Evolutionary conservation across 2,329 filamentous ascomycete genomes (phyloP).

Genomic region (Trichoderma simmonsii): DNA sequence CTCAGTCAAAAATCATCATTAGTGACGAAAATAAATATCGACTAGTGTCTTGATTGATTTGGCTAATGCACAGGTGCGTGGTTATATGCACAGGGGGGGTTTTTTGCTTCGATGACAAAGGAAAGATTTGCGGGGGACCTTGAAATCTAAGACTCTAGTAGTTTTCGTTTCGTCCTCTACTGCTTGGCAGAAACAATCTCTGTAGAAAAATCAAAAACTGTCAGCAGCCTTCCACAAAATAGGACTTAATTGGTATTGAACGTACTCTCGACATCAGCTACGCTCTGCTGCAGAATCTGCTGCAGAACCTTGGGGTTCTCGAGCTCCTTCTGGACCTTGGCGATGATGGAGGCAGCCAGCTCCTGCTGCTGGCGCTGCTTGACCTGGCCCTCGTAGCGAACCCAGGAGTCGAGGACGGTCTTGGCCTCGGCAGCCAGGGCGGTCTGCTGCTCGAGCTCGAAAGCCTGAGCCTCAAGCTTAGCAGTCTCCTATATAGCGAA

Average conservation of each 20-base stretch:
- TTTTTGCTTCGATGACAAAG: slow-evolving; percentile 43
- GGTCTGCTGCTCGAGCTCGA: slow-evolving; percentile 95
- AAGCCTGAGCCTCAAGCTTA: slow-evolving; percentile 90
- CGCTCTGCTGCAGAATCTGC: slow-evolving; percentile 96
- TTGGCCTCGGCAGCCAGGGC: slow-evolving; percentile 91
- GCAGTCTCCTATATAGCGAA: slow-evolving; percentile 74
- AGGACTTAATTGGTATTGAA: too few relatives aligned
- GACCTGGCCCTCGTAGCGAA: slow-evolving; percentile 96
- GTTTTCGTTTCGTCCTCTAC: slow-evolving; percentile 45
- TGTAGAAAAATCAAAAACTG: slow-evolving; percentile 29
- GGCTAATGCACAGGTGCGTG: slow-evolving; percentile 61
- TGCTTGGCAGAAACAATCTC: slow-evolving; percentile 63
- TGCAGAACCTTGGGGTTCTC: slow-evolving; percentile 96
- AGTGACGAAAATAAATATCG: slow-evolving; percentile 6
- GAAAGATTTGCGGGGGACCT: slow-evolving; percentile 40
- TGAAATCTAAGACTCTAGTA: slow-evolving; percentile 36
- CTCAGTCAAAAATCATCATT: slow-evolving; percentile 10
- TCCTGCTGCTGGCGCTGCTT: slow-evolving; percentile 98
- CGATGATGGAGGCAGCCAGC: slow-evolving; percentile 86
- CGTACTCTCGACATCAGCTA: slow-evolving; percentile 92
- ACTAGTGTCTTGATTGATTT: slow-evolving; percentile 40
- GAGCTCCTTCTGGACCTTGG: slow-evolving; percentile 98
- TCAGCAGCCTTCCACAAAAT: slow-evolving; percentile 34
- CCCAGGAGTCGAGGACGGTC: slow-evolving; percentile 94
- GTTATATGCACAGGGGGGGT: slow-evolving; percentile 52